A percentile compares a stretch with the other conserved stretches of the same genome.
Conservation (phyloP, 208 protist species). For the Acanthamoeba triangularis region DNA sequence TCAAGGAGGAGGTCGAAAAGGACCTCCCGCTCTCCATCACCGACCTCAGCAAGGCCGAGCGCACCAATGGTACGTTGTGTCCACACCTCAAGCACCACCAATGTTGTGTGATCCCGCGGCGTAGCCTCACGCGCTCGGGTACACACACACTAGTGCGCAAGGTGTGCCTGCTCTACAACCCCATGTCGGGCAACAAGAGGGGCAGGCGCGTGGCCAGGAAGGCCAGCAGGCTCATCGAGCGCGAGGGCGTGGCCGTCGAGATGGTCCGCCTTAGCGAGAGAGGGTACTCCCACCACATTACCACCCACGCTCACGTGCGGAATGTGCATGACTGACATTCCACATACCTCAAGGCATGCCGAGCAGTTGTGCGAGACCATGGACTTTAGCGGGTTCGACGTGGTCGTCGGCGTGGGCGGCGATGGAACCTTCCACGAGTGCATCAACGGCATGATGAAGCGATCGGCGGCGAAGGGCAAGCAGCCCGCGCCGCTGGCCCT, state of each 20-base stretch:
- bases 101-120: background rate
- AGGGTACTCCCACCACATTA: background rate
- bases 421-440: conserved; percentile 68
- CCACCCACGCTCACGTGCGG: background rate
- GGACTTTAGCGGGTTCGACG: conserved; percentile 20
- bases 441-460: conserved; percentile 71
- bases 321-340: background rate
- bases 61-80: conserved; percentile 25
- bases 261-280: conserved; percentile 24
- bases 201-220: conserved; percentile 13
- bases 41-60: conserved; percentile 25
- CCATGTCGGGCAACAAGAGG: conserved; percentile 68
- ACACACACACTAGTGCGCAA: conserved; percentile 39
- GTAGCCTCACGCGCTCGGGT: background rate
- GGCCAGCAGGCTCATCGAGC: background rate
- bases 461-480: background rate
- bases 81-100: background rate
- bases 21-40: conserved; percentile 60
- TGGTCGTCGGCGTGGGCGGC: conserved; percentile 47
- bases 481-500: conserved; percentile 34
- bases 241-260: conserved; percentile 14
- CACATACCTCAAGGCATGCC: background rate
- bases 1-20: conserved; percentile 68
- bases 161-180: conserved; percentile 62
- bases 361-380: conserved; percentile 49